Conservation (phyloP, 495 filamentous ascomycete species). For the Schizothecium vesticola region DNA sequence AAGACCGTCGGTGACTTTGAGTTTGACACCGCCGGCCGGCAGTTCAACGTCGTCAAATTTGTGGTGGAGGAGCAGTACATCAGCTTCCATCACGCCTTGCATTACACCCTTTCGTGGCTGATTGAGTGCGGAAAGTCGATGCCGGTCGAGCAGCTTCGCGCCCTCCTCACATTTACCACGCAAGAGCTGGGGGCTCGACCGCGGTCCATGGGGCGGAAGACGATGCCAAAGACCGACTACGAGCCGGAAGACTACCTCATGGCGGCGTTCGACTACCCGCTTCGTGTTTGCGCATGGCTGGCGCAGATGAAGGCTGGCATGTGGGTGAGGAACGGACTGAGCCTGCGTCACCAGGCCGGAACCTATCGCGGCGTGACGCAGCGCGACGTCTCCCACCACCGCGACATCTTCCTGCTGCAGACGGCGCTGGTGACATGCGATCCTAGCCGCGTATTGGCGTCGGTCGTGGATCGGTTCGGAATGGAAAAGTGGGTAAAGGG, state of each 20-base stretch:
- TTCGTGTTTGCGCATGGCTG: conserved; percentile 91
- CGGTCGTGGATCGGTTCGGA: conserved; percentile 85
- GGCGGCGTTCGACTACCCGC: conserved; percentile 84
- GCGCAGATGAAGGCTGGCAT: conserved; percentile 96
- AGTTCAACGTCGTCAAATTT: conserved; percentile 73
- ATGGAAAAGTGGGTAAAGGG: conserved; percentile 87
- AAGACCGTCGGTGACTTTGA: conserved; percentile 72
- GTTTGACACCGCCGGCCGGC: conserved; percentile 60
- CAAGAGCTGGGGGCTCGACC: conserved; percentile 56
- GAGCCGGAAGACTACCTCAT: conserved; percentile 72
- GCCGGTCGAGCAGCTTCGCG: conserved; percentile 56
- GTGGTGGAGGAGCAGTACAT: conserved; percentile 82
- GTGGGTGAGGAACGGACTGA: conserved; percentile 98
- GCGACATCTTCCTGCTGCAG: conserved; percentile 92
- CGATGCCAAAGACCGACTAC: conserved; percentile 45
- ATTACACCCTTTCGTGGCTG: conserved; percentile 97
- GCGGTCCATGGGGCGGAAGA: conserved; percentile 49
- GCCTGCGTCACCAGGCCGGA: conserved; percentile 87
- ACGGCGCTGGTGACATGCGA: conserved; percentile 83
- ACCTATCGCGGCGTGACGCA: conserved; percentile 84
- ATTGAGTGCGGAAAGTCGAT: conserved; percentile 83
- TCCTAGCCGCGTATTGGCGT: conserved; percentile 77
- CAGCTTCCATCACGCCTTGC: conserved; percentile 95
- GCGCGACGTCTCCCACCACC: conserved; percentile 85
- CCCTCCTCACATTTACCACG: conserved; percentile 57